phyloP scores from a whole-genome alignment of 129 eudicot genomes.

The Centella asiatica region DNA sequence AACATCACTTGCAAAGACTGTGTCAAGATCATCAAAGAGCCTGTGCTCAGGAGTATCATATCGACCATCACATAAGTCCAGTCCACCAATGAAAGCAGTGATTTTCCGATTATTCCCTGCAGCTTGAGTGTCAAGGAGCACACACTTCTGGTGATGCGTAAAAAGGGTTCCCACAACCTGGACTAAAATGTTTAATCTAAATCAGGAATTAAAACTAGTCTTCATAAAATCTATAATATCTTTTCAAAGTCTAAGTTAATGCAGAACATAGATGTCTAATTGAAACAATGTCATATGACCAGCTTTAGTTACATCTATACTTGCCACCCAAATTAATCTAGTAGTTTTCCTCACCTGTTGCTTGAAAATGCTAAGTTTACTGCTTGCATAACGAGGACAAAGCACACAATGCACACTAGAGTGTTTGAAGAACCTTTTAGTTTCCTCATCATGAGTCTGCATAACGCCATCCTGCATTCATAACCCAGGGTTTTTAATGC shows the following conservation, averaged over 20 bases:
- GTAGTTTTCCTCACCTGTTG: conserved; percentile 19
- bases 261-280: background rate
- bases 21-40: conserved; percentile 14
- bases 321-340: conserved; percentile 1
- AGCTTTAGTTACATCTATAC: background rate
- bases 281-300: background rate
- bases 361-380: conserved; percentile 20
- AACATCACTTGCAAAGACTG: conserved; percentile 15
- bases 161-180: conserved; percentile 27
- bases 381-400: conserved; percentile 24
- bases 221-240: background rate
- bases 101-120: conserved; percentile 19
- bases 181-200: conserved; percentile 2
- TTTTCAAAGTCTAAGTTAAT: background rate
- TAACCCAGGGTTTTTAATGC: background rate
- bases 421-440: conserved; percentile 17
- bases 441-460: conserved; percentile 26
- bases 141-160: conserved; percentile 25
- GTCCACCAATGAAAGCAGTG: conserved; percentile 19
- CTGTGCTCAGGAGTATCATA: conserved; percentile 24
- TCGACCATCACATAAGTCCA: conserved; percentile 23
- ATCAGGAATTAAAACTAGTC: background rate
- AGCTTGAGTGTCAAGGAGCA: conserved; percentile 19
- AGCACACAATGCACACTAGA: conserved; percentile 22
- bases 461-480: conserved; percentile 23